A percentile compares a stretch with the other conserved stretches of the same genome.
These are phyloP conservation scores for Dacryopinax primogenitus DNA, from an alignment of 768 basidiomycete species.

Conservation along the genomic window DNA sequence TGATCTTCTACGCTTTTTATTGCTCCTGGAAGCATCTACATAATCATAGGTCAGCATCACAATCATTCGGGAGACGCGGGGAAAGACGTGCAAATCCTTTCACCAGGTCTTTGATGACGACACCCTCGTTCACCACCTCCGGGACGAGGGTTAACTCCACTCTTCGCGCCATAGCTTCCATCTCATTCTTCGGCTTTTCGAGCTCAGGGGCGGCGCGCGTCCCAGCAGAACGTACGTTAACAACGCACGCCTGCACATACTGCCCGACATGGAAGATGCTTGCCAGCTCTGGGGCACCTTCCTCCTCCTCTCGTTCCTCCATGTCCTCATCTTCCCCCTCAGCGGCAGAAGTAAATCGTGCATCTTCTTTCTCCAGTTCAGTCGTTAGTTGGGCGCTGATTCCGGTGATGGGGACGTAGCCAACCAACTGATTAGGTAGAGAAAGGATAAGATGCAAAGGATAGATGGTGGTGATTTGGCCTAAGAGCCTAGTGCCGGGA, in stretches of 20 bases:
- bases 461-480: conserved; percentile 74
- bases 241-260: conserved; percentile 69
- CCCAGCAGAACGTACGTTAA: conserved; percentile 54
- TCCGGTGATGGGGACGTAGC: conserved; percentile 87
- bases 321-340: conserved; percentile 18
- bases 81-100: conserved; percentile 52
- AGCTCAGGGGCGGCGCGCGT: conserved; percentile 43
- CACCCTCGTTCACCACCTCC: conserved; percentile 67
- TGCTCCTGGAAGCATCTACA: conserved; percentile 59
- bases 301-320: not conserved
- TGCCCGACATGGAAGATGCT: conserved; percentile 75
- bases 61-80: conserved; percentile 11
- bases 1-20: conserved; percentile 85
- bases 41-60: not conserved
- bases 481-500: conserved; percentile 75
- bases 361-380: conserved; percentile 43
- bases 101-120: conserved; percentile 64
- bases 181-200: conserved; percentile 45
- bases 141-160: conserved; percentile 80
- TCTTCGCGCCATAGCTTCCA: conserved; percentile 53
- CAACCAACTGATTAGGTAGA: conserved; percentile 88
- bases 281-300: conserved; percentile 48
- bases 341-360: conserved; percentile 18
- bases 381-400: conserved; percentile 67
- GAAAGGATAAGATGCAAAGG: conserved; percentile 85